Evolutionary conservation across 2,329 filamentous ascomycete genomes (phyloP), one percentile per base, ranked within the genome.

Genomic region (Acephala macrosclerotiorum): DNA sequence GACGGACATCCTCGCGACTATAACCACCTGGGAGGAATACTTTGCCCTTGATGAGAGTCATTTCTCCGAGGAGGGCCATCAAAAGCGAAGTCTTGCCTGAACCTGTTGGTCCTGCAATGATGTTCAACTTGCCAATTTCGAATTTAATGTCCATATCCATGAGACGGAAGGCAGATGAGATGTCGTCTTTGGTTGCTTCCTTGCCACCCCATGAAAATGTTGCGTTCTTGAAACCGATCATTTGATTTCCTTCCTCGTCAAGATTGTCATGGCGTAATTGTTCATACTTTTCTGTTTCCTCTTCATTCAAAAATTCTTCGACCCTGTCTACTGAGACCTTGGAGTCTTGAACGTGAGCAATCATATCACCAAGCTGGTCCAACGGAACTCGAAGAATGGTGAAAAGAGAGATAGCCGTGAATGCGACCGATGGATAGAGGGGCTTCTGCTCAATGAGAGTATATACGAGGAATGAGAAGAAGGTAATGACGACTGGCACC

Each of bases 241-340:
- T 84, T 40, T 89, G 85, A 58, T 91, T 84, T 29, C 91, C 91
- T 16, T 89, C 80, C 61, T 91, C 86, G 70, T 92, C 89, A 26
- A 88, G 77, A 67, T 91, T 91, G 67, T 91, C 87, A 33, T 87
- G 82, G 14, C 89, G 87, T 1, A 99, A 85, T 76, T 98, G 96
- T 42, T 87, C 83, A 76, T 97, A 98, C 78, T 99, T 99, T 65
- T 96, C 93, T 0, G 96, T 99, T 80, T 99, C 96, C 8, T 96
- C 94, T 77, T 99, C 96, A 64, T 86, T 89, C 49, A 99, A 80
- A 74, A 97, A 99, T 73, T 97, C 92, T 75, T 99, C 95, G 8
- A 99, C 93, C 83, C 96, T 94, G 75, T 97, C 94, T 60, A 99
- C 89, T 0, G 96, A 99, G 22, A 99, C 95, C 80, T 97, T 97